Base-by-base conservation (phyloP, 129 eudicot genomes). In the Lonicera japonica region DNA sequence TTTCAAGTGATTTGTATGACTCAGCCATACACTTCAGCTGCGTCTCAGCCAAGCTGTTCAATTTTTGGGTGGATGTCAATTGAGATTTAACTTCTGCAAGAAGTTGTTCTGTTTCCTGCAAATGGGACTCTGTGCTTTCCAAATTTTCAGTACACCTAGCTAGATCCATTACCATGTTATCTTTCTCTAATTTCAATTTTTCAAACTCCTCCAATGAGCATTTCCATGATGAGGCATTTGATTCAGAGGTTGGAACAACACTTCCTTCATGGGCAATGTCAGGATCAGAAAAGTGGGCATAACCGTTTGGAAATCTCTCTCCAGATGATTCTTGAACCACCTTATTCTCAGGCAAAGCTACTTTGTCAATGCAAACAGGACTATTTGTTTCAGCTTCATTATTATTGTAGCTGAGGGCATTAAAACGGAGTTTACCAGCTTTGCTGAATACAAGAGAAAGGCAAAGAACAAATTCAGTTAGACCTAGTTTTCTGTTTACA, bases 11-110 rank as follows among this genome's bases (percentile, higher is more conserved):
- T 23, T 85, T 88, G 66, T 94, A 94, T 14, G 99, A 88, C 70
- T 94, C 99, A 9, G 99, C 89, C 99, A 94, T 88, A 67, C 99
- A 94, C 80, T 94, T 94, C 36, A 94, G 89, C 75, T 94, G 99
- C 29, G 99, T 94, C 79, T 94, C 99, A 9, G 92, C 86, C 87
- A 94, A 79, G 50, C 96, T 73, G 63, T 94, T 88, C 29, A 55
- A 68, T 65, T 85, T 88, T 56, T 76, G 89, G 51, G 96, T 88
- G 62, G 89, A 79, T 21, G 83, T 67, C 64, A 94, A 73, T 74
- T 88, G 92, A 63, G 95, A 82, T 76, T 77, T 85, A 63, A 88
- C 95, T 63, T 94, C 99, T 56, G 77, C 73, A 17, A 88, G 72
- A 47, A 58, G 61, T 21, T 62, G 76, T 75, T 88, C 99, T 15